A percentile compares a stretch with the other conserved stretches of the same genome.
Conservation (phyloP, 495 filamentous ascomycete species). For the Choiromyces venosus region DNA sequence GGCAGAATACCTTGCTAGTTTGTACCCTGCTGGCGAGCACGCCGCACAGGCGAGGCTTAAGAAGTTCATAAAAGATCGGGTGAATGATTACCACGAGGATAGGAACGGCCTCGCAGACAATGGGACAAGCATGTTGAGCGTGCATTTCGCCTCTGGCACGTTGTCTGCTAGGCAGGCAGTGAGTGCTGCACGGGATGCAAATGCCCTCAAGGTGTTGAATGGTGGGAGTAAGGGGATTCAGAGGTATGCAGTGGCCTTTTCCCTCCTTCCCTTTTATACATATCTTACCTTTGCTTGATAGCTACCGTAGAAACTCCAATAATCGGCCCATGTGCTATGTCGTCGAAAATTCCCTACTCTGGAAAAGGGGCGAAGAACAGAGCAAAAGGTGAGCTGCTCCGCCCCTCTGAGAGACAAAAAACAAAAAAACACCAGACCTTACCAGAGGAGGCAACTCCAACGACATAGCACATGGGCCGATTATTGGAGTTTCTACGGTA, state of each 20-base stretch:
- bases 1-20: conserved; percentile 29
- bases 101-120: conserved; percentile 59
- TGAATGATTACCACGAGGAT: conserved; percentile 54
- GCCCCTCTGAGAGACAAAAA: too few relatives aligned
- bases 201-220: conserved; percentile 64
- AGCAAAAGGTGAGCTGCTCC: too few relatives aligned
- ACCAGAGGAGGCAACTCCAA: too few relatives aligned
- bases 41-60: conserved; percentile 62
- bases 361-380: too few relatives aligned
- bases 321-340: too few relatives aligned
- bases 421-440: too few relatives aligned
- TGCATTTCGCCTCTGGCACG: conserved; percentile 72
- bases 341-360: too few relatives aligned
- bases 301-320: too few relatives aligned
- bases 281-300: neutral
- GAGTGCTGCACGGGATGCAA: conserved; percentile 57
- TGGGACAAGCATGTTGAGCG: conserved; percentile 67
- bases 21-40: conserved; percentile 79
- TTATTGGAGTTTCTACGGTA: too few relatives aligned
- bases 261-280: neutral
- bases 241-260: conserved; percentile 17
- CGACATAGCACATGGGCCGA: too few relatives aligned
- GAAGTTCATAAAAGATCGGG: conserved; percentile 65
- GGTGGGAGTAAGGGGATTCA: conserved; percentile 60
- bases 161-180: conserved; percentile 74